A percentile compares a stretch with the other conserved stretches of the same genome.
Conservation (phyloP, 148 eudicot genomes). For the Euryodendron excelsum region DNA sequence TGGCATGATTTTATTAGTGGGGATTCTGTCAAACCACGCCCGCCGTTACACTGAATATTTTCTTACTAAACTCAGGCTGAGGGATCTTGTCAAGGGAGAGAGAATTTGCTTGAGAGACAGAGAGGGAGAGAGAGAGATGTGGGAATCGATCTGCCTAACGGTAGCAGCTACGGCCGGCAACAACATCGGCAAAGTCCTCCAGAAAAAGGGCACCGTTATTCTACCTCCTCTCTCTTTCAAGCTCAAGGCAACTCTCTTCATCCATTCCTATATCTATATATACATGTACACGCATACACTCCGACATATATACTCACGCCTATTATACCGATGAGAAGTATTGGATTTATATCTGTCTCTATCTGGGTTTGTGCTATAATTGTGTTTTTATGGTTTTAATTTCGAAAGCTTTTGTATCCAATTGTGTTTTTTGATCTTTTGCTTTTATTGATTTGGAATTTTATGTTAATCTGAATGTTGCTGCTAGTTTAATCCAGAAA, state of each 20-base stretch:
- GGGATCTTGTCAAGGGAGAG: background rate
- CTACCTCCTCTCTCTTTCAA: conserved; percentile 71
- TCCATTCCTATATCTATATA: background rate
- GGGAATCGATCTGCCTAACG: conserved; percentile 63
- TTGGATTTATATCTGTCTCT: too few species aligned
- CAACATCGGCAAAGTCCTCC: conserved; percentile 67
- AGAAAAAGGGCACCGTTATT: conserved; percentile 67
- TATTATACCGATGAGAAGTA: too few species aligned
- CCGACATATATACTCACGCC: too few species aligned
- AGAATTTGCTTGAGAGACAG: too few species aligned
- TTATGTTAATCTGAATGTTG: background rate
- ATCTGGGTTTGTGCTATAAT: too few species aligned
- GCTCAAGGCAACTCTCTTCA: conserved; percentile 63
- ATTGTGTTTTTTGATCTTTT: background rate
- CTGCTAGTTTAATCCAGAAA: background rate
- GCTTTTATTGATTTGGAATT: background rate
- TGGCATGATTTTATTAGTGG: too few species aligned
- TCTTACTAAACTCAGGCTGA: too few species aligned
- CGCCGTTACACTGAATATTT: too few species aligned
- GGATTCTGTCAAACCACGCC: too few species aligned
- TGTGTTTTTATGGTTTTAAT: too few species aligned
- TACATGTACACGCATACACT: background rate
- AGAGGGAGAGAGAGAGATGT: conserved; percentile 33
- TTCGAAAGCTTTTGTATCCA: background rate
- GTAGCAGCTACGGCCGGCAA: conserved; percentile 67